Evolutionary conservation across 2,329 filamentous ascomycete genomes (phyloP), one percentile per base, ranked within the genome.

Genomic region (Celoporthe dispersa): DNA sequence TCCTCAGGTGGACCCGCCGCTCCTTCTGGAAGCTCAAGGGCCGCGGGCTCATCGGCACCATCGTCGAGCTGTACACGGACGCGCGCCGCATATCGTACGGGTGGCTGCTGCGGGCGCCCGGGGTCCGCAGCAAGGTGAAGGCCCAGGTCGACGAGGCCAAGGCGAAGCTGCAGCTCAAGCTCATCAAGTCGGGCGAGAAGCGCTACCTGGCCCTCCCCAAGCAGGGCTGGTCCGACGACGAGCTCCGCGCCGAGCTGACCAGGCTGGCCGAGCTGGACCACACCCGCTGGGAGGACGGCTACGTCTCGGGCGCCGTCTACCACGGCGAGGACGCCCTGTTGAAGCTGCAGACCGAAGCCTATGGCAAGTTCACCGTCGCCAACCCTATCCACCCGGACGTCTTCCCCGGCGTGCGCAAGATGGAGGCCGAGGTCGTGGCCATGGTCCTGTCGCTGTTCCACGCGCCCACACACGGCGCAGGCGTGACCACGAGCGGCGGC

Each of bases 381-480:
- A 99, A 99, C 80, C 96, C 96, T 3, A 96, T 99, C 75, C 96
- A 99, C 80, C 96, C 96, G 8, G 96, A 99, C 82, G 95, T 99
- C 59, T 99, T 99, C 82, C 96, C 96, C 22, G 96, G 95, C 37
- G 94, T 99, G 66, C 87, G 96, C 76, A 99, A 99, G 88, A 99
- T 99, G 96, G 96, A 99, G 84, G 95, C 96, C 60, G 96, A 99
- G 83, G 85, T 99, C 72, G 96, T 99, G 66, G 92, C 94, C 74
- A 99, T 99, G 95, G 94, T 97, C 39, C 84, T 97, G 72, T 88
- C 88, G 60, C 84, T 99, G 80, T 99, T 98, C 85, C 93, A 97
- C 80, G 94, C 92, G 11, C 96, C 96, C 3, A 84, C 90, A n/a
- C 91, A 90, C 68, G 93, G 91, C 39, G 94, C 93, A 6, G 96